Percentiles rank a stretch among this genome's conserved stretches.
phyloP scores from a whole-genome alignment of 495 filamentous ascomycete species.

The Cladorrhinum samala region DNA sequence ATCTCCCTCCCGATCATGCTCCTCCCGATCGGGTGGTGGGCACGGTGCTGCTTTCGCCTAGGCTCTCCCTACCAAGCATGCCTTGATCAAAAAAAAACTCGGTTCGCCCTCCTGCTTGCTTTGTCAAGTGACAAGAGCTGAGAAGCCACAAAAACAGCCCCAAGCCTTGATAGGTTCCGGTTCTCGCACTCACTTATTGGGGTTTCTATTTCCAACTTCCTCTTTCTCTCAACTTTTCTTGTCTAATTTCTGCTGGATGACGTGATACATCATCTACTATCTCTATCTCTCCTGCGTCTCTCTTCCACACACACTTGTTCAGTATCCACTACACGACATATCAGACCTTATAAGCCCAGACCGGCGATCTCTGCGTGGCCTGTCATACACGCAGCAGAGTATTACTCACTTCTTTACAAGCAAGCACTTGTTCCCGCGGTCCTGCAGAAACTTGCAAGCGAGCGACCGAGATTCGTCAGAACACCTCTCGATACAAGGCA shows the following conservation, averaged over 20 bases:
- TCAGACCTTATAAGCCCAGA: background rate
- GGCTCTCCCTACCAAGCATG: constrained; percentile 7
- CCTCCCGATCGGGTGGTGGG: background rate
- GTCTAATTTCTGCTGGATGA: constrained; percentile 15
- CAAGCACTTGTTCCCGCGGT: constrained; percentile 4
- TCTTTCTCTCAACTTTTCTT: constrained; percentile 20
- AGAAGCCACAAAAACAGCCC: constrained; percentile 13
- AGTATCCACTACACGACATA: no score
- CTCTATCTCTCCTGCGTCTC: constrained; percentile 9
- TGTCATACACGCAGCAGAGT: background rate
- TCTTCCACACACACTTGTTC: background rate
- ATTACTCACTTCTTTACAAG: constrained; percentile 8
- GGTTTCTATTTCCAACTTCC: constrained; percentile 21
- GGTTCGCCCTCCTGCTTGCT: constrained; percentile 19
- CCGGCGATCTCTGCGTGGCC: background rate
- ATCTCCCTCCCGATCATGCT: constrained; percentile 20
- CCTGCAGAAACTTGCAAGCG: background rate
- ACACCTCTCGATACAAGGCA: background rate
- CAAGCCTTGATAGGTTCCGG: constrained; percentile 19
- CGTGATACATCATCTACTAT: constrained; percentile 21
- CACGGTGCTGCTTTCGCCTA: constrained; percentile 15
- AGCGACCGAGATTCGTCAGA: background rate
- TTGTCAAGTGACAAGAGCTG: constrained; percentile 30
- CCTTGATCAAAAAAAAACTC: constrained; percentile 16
- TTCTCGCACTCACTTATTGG: background rate